Evolutionary conservation across 2,329 filamentous ascomycete genomes (phyloP).

Genomic region (Penicillium sp.): DNA sequence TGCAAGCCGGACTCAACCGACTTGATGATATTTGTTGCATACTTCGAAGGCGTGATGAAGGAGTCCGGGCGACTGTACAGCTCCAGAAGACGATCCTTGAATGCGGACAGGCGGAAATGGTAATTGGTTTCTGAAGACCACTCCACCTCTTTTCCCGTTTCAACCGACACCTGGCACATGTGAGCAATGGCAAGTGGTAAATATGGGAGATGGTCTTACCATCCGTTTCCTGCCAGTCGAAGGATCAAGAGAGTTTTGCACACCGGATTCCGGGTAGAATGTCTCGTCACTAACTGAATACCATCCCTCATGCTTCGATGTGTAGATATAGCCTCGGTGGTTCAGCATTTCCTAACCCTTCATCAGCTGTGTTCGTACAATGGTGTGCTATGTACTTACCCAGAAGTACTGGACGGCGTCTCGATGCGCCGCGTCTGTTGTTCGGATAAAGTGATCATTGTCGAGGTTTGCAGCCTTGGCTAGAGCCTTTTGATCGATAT

Average conservation of each 20-base stretch:
- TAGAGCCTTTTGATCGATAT: constrained; percentile 49
- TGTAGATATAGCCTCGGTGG: constrained; percentile 73
- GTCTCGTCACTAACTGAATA: constrained; percentile 96
- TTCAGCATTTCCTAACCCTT: constrained; percentile 57
- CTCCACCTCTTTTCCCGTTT: constrained; percentile 89
- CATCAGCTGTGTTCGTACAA: constrained; percentile 7
- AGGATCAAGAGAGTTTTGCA: constrained; percentile 70
- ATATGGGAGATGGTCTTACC: constrained; percentile 39
- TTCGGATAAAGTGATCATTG: constrained; percentile 86
- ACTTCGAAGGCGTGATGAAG: constrained; percentile 67
- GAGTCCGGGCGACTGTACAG: constrained; percentile 73
- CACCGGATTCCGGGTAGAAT: constrained; percentile 75
- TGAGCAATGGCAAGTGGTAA: constrained; percentile 9
- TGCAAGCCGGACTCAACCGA: constrained; percentile 73
- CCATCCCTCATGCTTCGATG: constrained; percentile 85
- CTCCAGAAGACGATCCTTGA: constrained; percentile 69
- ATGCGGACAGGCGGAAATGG: constrained; percentile 82
- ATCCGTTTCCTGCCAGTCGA: constrained; percentile 77
- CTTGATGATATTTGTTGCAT: constrained; percentile 72
- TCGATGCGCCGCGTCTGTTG: constrained; percentile 75
- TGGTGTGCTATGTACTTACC: constrained; percentile 42
- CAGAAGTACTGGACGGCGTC: constrained; percentile 86
- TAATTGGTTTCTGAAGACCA: constrained; percentile 93
- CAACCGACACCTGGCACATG: constrained; percentile 56
- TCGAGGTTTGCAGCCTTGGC: constrained; percentile 64